Conservation (phyloP, 2,329 filamentous ascomycete species). For the Cladophialophora psammophila region DNA sequence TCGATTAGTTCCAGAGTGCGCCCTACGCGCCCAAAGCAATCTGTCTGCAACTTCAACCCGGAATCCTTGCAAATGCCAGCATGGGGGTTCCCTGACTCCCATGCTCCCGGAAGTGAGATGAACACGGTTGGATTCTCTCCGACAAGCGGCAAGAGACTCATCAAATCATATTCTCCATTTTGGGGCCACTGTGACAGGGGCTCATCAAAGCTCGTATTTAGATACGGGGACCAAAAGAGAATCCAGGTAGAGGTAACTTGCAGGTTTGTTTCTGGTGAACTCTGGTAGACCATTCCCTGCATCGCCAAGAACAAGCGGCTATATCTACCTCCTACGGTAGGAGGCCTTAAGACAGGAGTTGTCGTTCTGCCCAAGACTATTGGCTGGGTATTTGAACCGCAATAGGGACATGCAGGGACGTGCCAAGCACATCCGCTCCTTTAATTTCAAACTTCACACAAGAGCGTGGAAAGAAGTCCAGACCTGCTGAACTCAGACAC, state of each 20-base stretch:
- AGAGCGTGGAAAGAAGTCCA: background rate
- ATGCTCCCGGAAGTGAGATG: background rate
- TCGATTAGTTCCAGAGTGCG: background rate
- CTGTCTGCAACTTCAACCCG: background rate
- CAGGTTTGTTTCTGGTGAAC: background rate
- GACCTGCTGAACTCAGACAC: slow-evolving; percentile 1
- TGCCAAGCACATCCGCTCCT: background rate
- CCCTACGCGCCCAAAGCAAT: background rate
- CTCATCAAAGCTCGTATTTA: background rate
- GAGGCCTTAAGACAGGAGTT: background rate
- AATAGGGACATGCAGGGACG: background rate
- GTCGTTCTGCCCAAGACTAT: background rate
- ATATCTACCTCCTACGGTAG: background rate
- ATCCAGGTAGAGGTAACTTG: background rate
- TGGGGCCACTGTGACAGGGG: background rate
- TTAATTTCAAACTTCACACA: background rate
- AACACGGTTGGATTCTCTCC: background rate
- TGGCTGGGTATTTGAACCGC: background rate
- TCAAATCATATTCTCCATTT: background rate
- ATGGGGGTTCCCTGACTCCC: background rate
- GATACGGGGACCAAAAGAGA: background rate
- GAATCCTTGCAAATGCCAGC: background rate
- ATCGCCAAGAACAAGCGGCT: background rate
- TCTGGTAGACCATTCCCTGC: background rate
- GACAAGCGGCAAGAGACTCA: background rate